Evolutionary conservation across 1,284 basidiomycete genomes (phyloP), one percentile per base, ranked within the genome.

Genomic region (Mycosarcoma maydis): DNA sequence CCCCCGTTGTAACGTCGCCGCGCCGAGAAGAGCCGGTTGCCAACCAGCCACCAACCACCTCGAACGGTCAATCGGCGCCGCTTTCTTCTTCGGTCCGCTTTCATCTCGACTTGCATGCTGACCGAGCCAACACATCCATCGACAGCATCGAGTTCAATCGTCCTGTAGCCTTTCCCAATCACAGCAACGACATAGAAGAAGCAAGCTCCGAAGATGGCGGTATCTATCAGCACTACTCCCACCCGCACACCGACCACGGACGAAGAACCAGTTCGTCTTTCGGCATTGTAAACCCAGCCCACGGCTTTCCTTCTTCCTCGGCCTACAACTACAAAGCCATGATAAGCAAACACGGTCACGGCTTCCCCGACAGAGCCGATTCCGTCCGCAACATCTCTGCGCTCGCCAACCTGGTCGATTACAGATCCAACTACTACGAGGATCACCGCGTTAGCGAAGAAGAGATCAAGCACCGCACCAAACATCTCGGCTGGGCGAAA

Each of bases 341-440:
- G 52, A 58, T 68, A 37, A 65, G 60, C 55, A 70, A 46, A 13
- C 67, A 72, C 37, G 60, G 62, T 4, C 74, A 76, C 38, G 55
- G 64, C 22, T 76, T 76, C 33, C 74, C 74, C 10, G 48, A 74
- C 30, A 36, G 52, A 22, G 74, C 66, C 19, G 73, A 72, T 7
- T 80, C 77, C 11, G 55, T 80, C 10, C 64, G 67, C 26, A 75
- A 77, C 61, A 58, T 80, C 39, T 61, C 70, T 13, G 73, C 57
- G 13, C 71, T 80, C 16, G 70, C 71, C 47, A 72, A 69, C 38
- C 61, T 80, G 7, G 72, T 80, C 58, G 77, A 80, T 56, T 60
- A 64, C 10, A 66, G 77, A 2, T 73, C 74, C 41, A 75, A 74
- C 43, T 76, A 72, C 48, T 78, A 69, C 49, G 77, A 80, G 44